These are phyloP conservation scores for Cubamyces sp. DNA, from an alignment of 768 basidiomycete species.

Conservation along the genomic window DNA sequence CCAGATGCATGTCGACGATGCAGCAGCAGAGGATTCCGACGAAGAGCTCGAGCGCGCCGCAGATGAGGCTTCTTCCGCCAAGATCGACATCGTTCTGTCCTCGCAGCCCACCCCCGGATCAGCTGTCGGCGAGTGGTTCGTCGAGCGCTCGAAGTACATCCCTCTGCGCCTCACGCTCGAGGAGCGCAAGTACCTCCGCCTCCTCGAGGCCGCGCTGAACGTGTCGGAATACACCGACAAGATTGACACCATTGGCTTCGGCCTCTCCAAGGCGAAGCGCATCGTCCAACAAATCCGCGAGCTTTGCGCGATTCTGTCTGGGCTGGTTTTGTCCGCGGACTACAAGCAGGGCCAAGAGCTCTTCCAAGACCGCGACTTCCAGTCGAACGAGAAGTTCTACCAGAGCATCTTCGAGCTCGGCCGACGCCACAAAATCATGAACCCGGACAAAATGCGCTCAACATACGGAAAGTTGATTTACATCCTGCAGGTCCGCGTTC, in stretches of 20 bases:
- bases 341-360: slow-evolving; percentile 90
- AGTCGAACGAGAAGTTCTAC: slow-evolving; percentile 79
- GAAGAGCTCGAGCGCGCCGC: slow-evolving; percentile 39
- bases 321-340: slow-evolving; percentile 79
- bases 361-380: slow-evolving; percentile 80
- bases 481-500: slow-evolving; percentile 65
- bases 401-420: slow-evolving; percentile 83
- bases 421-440: slow-evolving; percentile 88
- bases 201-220: slow-evolving; percentile 81
- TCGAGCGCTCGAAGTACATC: slow-evolving; percentile 80
- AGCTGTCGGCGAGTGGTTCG: slow-evolving; percentile 82
- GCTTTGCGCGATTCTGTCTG: slow-evolving; percentile 86
- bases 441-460: slow-evolving; percentile 89
- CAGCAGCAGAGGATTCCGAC: slow-evolving; percentile 38
- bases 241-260: slow-evolving; percentile 80
- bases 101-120: slow-evolving; percentile 63
- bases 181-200: slow-evolving; percentile 84
- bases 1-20: slow-evolving; percentile 45
- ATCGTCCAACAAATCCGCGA: slow-evolving; percentile 88
- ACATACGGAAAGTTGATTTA: slow-evolving; percentile 89
- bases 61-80: slow-evolving; percentile 31
- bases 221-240: slow-evolving; percentile 92
- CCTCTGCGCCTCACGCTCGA: slow-evolving; percentile 73
- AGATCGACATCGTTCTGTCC: slow-evolving; percentile 48
- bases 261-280: slow-evolving; percentile 81